Conservation (phyloP, 2,329 filamentous ascomycete species). For the Calonectria honghensis region DNA sequence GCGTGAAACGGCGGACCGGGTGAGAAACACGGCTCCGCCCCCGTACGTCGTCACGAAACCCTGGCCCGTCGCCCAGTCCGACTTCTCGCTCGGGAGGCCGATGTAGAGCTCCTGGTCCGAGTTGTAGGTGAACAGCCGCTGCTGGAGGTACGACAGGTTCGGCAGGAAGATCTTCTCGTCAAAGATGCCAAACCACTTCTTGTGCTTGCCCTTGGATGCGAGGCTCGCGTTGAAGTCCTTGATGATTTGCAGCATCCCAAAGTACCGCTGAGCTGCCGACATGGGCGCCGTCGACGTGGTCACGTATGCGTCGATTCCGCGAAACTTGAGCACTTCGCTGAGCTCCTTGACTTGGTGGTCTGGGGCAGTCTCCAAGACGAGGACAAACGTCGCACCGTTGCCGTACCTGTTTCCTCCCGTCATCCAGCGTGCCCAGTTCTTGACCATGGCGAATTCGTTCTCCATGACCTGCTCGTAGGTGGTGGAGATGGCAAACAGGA, state of each 20-base stretch:
- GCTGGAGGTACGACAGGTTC: constrained; percentile 62
- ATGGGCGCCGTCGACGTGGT: constrained; percentile 56
- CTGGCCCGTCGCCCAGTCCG: constrained; percentile 64
- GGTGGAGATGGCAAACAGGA: constrained; percentile 67
- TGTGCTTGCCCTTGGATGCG: constrained; percentile 59
- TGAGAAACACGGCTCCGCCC: constrained; percentile 67
- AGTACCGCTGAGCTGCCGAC: constrained; percentile 60
- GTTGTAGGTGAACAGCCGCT: constrained; percentile 61
- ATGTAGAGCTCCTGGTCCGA: constrained; percentile 61
- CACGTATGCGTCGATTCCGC: constrained; percentile 64
- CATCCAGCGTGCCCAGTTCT: constrained; percentile 68
- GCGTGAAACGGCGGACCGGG: constrained; percentile 57
- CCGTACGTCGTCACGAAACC: constrained; percentile 64
- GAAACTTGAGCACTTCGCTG: constrained; percentile 55
- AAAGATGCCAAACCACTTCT: constrained; percentile 65
- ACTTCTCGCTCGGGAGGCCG: constrained; percentile 65
- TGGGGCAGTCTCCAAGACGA: constrained; percentile 64
- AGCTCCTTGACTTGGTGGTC: constrained; percentile 58
- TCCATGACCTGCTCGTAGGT: constrained; percentile 64
- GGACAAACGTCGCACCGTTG: constrained; percentile 66
- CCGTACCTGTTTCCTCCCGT: constrained; percentile 63
- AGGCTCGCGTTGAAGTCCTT: constrained; percentile 59
- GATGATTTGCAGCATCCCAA: constrained; percentile 62
- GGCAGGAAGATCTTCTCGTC: constrained; percentile 70
- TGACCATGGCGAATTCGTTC: constrained; percentile 62